A percentile compares a stretch with the other conserved stretches of the same genome.
phyloP scores from a whole-genome alignment of 1,139 yeast genomes.

The Komagataea norvegica region DNA sequence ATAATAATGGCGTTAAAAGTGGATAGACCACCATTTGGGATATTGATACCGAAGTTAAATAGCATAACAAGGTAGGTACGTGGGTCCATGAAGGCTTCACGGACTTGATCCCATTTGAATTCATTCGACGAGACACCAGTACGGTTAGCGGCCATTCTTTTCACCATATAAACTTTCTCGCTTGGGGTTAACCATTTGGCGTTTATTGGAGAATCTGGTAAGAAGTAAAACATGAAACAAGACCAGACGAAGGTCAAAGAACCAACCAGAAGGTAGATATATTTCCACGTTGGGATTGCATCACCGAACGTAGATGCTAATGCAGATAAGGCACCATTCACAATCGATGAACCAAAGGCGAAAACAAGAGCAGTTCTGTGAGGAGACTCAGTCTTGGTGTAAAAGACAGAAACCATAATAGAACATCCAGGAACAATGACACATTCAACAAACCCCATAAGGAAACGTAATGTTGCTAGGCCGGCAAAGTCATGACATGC shows the following conservation, averaged over 20 bases:
- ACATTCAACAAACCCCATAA: slow-evolving; percentile 41
- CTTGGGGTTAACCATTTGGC: slow-evolving; percentile 45
- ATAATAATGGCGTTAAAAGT: slow-evolving; percentile 37
- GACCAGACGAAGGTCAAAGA: slow-evolving; percentile 43
- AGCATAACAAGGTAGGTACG: slow-evolving; percentile 44
- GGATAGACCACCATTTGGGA: slow-evolving; percentile 48
- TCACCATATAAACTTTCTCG: slow-evolving; percentile 38
- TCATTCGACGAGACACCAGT: slow-evolving; percentile 38
- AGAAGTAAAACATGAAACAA: slow-evolving; percentile 32
- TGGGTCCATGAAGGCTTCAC: slow-evolving; percentile 37
- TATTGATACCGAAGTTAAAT: slow-evolving; percentile 35
- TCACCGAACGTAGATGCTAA: slow-evolving; percentile 38
- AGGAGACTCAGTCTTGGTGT: slow-evolving; percentile 42
- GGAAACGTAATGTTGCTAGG: slow-evolving; percentile 32
- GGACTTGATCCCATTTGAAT: slow-evolving; percentile 40
- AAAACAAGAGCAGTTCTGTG: slow-evolving; percentile 43
- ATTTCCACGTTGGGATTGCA: slow-evolving; percentile 37
- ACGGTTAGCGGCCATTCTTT: slow-evolving; percentile 36
- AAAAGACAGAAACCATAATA: slow-evolving; percentile 40
- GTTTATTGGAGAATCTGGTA: slow-evolving; percentile 45
- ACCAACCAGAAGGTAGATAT: slow-evolving; percentile 42
- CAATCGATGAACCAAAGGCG: slow-evolving; percentile 45
- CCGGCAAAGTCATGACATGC: slow-evolving; percentile 32
- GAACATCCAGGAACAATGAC: slow-evolving; percentile 42
- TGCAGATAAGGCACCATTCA: slow-evolving; percentile 46